phyloP scores from a whole-genome alignment of 129 eudicot genomes.

The Flaveria robusta region DNA sequence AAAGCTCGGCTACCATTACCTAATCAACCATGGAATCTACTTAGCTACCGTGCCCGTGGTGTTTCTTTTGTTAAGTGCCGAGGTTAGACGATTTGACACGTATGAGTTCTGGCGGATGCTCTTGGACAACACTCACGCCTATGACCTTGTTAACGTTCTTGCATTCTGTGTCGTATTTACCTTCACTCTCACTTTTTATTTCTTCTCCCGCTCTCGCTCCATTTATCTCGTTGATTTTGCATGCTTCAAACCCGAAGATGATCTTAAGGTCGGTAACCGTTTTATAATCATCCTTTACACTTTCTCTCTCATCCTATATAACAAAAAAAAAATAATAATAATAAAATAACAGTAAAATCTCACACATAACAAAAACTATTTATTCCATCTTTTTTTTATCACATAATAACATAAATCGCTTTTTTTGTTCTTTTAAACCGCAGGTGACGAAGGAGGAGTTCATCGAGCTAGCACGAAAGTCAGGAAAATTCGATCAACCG shows the following conservation, averaged over 20 bases:
- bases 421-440: neutral
- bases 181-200: conserved; percentile 52
- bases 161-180: conserved; percentile 50
- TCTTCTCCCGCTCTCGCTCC: conserved; percentile 59
- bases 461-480: conserved; percentile 65
- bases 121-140: conserved; percentile 49
- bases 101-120: conserved; percentile 61
- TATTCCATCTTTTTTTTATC: too few relatives aligned
- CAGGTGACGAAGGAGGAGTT: conserved; percentile 79
- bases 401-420: too few relatives aligned
- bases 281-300: neutral
- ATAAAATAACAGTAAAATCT: too few relatives aligned
- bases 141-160: conserved; percentile 55
- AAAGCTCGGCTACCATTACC: conserved; percentile 77
- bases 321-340: too few relatives aligned
- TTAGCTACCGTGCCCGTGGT: conserved; percentile 58
- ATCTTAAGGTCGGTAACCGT: conserved; percentile 59
- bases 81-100: conserved; percentile 55
- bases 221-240: conserved; percentile 86
- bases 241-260: conserved; percentile 70
- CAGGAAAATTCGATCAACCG: conserved; percentile 74
- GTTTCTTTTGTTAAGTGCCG: conserved; percentile 58
- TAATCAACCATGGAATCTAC: conserved; percentile 66
- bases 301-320: too few relatives aligned
- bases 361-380: too few relatives aligned